Evolutionary conservation across 805 yeast genomes (phyloP).

Genomic region (Tetrapisispora iriomotensis): DNA sequence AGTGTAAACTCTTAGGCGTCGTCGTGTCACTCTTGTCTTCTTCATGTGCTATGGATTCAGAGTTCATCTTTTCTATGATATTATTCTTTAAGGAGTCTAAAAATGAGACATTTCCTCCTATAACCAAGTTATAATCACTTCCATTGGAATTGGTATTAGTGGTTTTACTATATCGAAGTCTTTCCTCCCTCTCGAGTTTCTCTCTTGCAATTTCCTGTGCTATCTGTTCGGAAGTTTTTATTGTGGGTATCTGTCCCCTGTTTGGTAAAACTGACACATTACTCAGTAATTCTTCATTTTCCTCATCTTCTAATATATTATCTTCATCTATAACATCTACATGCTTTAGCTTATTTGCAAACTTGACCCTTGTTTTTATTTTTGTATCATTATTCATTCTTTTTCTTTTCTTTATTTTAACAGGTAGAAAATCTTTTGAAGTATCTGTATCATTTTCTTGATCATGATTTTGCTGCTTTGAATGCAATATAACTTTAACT

Average conservation of each 20-base stretch:
- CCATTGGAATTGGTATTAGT: constrained; percentile 8
- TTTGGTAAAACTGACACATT: constrained; percentile 12
- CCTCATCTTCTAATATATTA: constrained; percentile 19
- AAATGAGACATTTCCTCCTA: constrained; percentile 34
- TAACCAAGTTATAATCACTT: constrained; percentile 21
- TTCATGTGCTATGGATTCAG: too few species aligned
- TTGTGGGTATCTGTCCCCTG: constrained; percentile 7
- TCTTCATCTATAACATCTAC: constrained; percentile 30
- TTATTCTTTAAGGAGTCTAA: constrained; percentile 14
- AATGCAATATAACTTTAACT: constrained; percentile 18
- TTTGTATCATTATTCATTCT: constrained; percentile 24
- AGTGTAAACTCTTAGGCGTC: too few species aligned
- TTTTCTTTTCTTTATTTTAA: constrained; percentile 33
- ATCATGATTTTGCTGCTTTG: constrained; percentile 7
- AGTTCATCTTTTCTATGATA: constrained; percentile 4
- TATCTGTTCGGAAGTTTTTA: constrained; percentile 15
- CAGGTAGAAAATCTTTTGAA: constrained; percentile 30
- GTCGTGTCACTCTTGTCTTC: neutral
- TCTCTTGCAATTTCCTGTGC: constrained; percentile 33
- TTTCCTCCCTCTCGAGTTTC: constrained; percentile 13
- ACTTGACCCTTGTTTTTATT: constrained; percentile 25
- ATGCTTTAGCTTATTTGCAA: constrained; percentile 22
- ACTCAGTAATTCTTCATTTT: constrained; percentile 15
- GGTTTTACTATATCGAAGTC: constrained; percentile 11
- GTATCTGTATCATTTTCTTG: constrained; percentile 12